Base-by-base conservation (phyloP, 176 grass and related monocot species). In the Poa annua region DNA sequence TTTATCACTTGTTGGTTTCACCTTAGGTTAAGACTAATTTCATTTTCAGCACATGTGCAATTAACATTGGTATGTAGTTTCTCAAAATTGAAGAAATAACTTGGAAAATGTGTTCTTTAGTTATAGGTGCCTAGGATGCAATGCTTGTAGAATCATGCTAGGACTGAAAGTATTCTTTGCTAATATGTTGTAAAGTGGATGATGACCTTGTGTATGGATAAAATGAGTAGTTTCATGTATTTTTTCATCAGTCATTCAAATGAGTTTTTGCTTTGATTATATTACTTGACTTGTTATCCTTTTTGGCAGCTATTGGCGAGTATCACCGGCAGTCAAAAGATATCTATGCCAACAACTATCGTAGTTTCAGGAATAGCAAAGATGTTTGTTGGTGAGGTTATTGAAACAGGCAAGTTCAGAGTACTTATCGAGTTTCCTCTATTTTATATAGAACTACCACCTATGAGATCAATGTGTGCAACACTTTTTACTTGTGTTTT, bases 291-390 rank as follows among this genome's bases (percentile, higher is more conserved):
- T 29, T 35, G 24, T 21, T 49, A 50, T 80, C 44, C 49, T 75
- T 86, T 48, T 44, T 69, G 68, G 44, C 89, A 99, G 97, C 57
- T 99, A 59, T 86, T 99, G 77, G 45, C 78, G 6, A 85, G 83
- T 75, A 92, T 99, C 54, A 99, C 91, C 19, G 93, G 93, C 51
- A 96, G 85, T 85, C 97, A 99, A 63, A 94, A 99, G 74, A 88
- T 90, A 85, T 92, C 89, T 87, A 48, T 87, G 66, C 89, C 93
- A 16, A 91, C 87, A 0, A 92, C 86, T 8, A 96, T 96, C 51
- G 91, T 93, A 42, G 89, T 96, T 47, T 92, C 97, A 68, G 93
- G 91, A 83, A 89, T 94, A 62, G 91, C 75, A 67, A 94, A 99
- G 86, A 85, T 99, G 91, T 96, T 96, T 87, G 89, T 92, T 62